Evolutionary conservation across 768 basidiomycete genomes (phyloP).

Genomic region (Lactifluus rugatus): DNA sequence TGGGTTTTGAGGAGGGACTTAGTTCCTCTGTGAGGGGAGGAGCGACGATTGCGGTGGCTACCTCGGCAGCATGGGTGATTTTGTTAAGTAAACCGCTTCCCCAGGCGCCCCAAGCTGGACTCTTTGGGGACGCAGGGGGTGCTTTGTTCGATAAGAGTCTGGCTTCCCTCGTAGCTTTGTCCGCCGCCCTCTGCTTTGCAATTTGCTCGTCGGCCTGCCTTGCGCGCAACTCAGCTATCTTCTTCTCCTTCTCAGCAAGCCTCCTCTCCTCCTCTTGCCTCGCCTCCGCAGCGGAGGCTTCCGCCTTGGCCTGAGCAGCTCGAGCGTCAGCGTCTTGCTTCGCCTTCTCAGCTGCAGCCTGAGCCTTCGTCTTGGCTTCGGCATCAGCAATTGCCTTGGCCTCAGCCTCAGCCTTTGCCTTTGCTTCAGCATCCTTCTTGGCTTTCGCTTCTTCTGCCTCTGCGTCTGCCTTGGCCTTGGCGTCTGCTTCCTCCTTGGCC

Average conservation of each 20-base stretch:
- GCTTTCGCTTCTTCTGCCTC: background rate
- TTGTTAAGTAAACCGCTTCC: background rate
- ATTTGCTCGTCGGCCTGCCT: background rate
- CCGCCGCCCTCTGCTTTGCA: background rate
- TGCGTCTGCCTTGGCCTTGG: background rate
- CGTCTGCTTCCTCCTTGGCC: background rate
- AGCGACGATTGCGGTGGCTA: background rate
- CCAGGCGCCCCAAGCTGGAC: slow-evolving; percentile 1
- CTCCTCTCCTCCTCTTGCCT: background rate
- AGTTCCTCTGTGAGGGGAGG: background rate
- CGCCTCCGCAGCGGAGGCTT: background rate
- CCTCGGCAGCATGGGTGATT: background rate
- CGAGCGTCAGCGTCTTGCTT: background rate
- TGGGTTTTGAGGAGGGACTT: background rate
- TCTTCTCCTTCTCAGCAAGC: background rate
- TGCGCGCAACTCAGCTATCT: background rate
- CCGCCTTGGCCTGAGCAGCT: background rate
- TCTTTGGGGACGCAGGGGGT: background rate
- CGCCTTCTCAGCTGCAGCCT: background rate
- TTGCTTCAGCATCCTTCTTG: background rate
- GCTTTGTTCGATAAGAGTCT: background rate
- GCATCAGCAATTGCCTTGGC: background rate
- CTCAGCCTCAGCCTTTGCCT: background rate
- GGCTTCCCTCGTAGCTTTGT: background rate
- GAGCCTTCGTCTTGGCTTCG: background rate